Evolutionary conservation across 2,329 filamentous ascomycete genomes (phyloP).

Genomic region (Fusarium euwallaceae): DNA sequence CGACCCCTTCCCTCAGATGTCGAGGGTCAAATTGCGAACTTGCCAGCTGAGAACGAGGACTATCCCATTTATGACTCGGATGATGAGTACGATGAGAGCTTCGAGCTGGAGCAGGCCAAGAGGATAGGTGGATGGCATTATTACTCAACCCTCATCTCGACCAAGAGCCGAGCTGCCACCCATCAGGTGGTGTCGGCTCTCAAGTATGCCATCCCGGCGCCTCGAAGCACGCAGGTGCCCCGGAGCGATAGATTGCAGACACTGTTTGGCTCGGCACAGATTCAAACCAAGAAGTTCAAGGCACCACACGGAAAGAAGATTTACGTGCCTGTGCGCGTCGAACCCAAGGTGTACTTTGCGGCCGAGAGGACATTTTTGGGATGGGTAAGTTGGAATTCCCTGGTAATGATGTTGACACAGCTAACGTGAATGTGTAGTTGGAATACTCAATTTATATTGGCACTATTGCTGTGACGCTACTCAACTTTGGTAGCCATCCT

Average conservation of each 20-base stretch:
- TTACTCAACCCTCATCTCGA: conserved; percentile 69
- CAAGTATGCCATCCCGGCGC: conserved; percentile 66
- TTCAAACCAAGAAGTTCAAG: conserved; percentile 72
- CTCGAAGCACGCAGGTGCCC: conserved; percentile 68
- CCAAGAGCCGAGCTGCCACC: conserved; percentile 59
- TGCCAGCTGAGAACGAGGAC: conserved; percentile 72
- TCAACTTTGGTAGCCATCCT: conserved; percentile 80
- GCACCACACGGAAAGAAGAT: conserved; percentile 90
- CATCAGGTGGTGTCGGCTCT: conserved; percentile 60
- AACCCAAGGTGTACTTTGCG: conserved; percentile 98
- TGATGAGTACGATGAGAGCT: conserved; percentile 81
- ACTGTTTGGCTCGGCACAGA: conserved; percentile 68
- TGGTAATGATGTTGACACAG: neutral
- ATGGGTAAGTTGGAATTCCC: conserved; percentile 73
- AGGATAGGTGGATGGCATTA: conserved; percentile 83
- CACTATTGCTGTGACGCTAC: conserved; percentile 84
- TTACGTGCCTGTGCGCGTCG: conserved; percentile 93
- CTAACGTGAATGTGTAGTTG: conserved; percentile 65
- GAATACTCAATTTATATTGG: conserved; percentile 97
- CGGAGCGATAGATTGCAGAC: conserved; percentile 66
- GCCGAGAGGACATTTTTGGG: conserved; percentile 95
- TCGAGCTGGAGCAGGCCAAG: conserved; percentile 82
- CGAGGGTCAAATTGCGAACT: conserved; percentile 83
- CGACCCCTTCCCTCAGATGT: conserved; percentile 71
- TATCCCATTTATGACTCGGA: conserved; percentile 90